Conservation (phyloP, 768 basidiomycete species). For the Kwoniella dendrophila region DNA sequence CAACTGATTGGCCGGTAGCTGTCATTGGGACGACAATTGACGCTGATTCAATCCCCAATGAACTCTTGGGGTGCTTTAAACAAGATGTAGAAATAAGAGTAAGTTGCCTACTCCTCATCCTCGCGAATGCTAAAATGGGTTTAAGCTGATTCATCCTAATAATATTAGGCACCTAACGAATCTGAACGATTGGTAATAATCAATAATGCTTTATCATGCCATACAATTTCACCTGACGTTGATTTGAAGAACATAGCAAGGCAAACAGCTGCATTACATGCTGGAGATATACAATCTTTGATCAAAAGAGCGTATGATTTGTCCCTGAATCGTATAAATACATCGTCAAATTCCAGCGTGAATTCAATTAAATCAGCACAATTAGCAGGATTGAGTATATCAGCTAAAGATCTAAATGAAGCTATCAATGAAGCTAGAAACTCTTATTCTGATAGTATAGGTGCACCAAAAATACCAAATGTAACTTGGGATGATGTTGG, state of each 20-base stretch:
- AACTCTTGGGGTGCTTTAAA: slow-evolving; percentile 75
- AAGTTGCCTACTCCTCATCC: slow-evolving; percentile 15
- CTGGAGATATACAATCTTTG: slow-evolving; percentile 75
- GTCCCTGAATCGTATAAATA: slow-evolving; percentile 57
- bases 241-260: slow-evolving; percentile 71
- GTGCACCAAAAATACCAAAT: slow-evolving; percentile 93
- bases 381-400: slow-evolving; percentile 57
- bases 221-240: slow-evolving; percentile 71
- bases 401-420: slow-evolving; percentile 67
- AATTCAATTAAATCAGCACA: slow-evolving; percentile 4
- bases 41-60: slow-evolving; percentile 65
- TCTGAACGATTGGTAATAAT: slow-evolving; percentile 69
- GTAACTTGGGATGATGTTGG: slow-evolving; percentile 98
- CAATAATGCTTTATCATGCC: slow-evolving; percentile 57
- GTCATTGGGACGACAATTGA: slow-evolving; percentile 75
- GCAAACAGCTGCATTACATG: slow-evolving; percentile 88
- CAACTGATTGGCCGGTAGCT: slow-evolving; percentile 73
- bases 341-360: neutral
- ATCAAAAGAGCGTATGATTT: slow-evolving; percentile 64
- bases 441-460: slow-evolving; percentile 86
- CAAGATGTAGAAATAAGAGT: slow-evolving; percentile 80
- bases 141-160: neutral
- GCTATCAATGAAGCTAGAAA: slow-evolving; percentile 73
- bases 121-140: neutral
- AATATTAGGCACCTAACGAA: slow-evolving; percentile 75